These are phyloP conservation scores for Platanus orientalis DNA, from an alignment of 164 flowering plant species.

Conservation along the genomic window DNA sequence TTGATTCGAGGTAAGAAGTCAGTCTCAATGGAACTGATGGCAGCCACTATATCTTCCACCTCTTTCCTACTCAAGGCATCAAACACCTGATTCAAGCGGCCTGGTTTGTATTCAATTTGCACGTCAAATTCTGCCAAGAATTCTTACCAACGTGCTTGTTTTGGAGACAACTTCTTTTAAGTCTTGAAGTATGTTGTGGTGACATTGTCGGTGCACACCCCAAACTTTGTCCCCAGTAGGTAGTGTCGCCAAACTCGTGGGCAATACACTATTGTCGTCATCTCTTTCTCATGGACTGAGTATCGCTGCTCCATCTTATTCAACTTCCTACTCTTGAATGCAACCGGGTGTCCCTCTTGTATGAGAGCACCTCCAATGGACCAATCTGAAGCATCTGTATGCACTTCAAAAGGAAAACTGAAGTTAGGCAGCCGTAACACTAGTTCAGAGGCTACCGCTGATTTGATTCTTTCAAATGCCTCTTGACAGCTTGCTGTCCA, in stretches of 20 bases:
- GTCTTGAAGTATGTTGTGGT: neutral
- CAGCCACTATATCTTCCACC: neutral
- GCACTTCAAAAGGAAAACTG: slow-evolving; percentile 1
- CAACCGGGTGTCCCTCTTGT: neutral
- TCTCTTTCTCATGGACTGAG: too few species aligned
- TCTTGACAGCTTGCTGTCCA: neutral
- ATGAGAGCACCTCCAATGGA: neutral
- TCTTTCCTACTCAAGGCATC: slow-evolving; percentile 18
- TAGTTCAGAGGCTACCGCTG: neutral
- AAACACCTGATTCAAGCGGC: slow-evolving; percentile 8
- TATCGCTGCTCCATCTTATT: neutral
- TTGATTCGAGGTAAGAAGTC: neutral
- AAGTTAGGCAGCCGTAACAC: neutral
- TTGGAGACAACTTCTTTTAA: too few species aligned
- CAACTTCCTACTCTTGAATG: slow-evolving; percentile 10
- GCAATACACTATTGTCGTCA: neutral
- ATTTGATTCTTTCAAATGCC: neutral
- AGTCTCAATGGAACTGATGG: too few species aligned
- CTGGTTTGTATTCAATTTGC: too few species aligned
- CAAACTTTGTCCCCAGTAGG: neutral
- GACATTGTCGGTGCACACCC: neutral
- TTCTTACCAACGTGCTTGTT: slow-evolving; percentile 23
- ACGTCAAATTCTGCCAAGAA: slow-evolving; percentile 16
- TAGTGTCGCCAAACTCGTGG: neutral
- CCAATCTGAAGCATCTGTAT: too few species aligned